Conservation (phyloP, 495 filamentous ascomycete species). For the Aspergillus baeticus region DNA sequence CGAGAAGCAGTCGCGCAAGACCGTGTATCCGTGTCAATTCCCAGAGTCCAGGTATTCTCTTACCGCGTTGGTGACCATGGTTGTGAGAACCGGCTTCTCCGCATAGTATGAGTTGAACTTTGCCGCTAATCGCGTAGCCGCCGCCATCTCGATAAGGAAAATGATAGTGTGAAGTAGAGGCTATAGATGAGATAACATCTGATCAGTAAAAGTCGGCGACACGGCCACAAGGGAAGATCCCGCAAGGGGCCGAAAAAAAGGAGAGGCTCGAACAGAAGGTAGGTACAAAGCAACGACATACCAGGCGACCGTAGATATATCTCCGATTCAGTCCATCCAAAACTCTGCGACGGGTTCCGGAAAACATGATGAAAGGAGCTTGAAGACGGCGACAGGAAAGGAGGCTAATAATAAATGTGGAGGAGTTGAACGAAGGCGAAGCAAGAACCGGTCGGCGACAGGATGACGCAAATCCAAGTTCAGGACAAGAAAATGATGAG, state of each 20-base stretch:
- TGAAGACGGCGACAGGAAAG: background rate
- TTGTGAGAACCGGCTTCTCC: conserved; percentile 61
- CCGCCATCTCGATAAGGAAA: conserved; percentile 83
- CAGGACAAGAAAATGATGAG: conserved; percentile 1
- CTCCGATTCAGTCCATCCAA: conserved; percentile 69
- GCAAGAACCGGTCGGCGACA: conserved; percentile 24
- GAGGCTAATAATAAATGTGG: conserved; percentile 11
- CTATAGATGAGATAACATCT: conserved; percentile 42
- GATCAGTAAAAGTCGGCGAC: conserved; percentile 1
- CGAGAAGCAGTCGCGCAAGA: background rate
- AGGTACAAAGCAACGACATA: conserved; percentile 40
- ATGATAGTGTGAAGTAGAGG: conserved; percentile 84
- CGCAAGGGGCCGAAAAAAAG: conserved; percentile 2
- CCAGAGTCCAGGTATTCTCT: background rate
- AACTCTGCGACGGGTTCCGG: conserved; percentile 54
- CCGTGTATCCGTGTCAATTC: background rate
- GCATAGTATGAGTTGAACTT: conserved; percentile 95
- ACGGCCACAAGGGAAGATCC: background rate
- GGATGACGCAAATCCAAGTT: conserved; percentile 43
- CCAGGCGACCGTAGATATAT: conserved; percentile 78
- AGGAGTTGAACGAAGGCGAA: conserved; percentile 7
- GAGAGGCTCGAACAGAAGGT: background rate
- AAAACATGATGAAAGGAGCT: conserved; percentile 38
- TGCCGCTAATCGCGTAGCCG: conserved; percentile 73
- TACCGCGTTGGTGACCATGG: background rate